A percentile compares a stretch with the other conserved stretches of the same genome.
Evolutionary conservation across 1,284 basidiomycete genomes (phyloP).

Genomic region (Mycena sp.): DNA sequence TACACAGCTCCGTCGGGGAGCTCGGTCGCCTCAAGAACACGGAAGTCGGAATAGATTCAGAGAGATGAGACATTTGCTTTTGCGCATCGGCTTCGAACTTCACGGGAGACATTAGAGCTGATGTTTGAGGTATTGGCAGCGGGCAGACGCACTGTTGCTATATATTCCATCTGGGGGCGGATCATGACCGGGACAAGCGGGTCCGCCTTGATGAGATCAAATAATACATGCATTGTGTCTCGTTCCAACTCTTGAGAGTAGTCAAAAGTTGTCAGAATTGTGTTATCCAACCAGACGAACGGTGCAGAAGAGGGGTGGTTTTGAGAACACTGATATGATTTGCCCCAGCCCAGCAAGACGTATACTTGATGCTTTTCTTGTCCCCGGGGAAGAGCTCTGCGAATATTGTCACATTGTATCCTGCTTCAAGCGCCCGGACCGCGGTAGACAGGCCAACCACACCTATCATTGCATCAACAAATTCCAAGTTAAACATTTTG

Average conservation of each 20-base stretch:
- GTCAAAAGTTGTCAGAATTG: not conserved
- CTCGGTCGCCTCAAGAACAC: conserved; percentile 16
- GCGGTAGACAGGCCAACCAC: conserved; percentile 79
- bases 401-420: conserved; percentile 65
- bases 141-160: conserved; percentile 52
- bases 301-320: conserved; percentile 56
- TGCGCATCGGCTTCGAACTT: not conserved
- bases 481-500: too few relatives aligned
- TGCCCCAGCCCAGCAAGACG: conserved; percentile 77
- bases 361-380: conserved; percentile 61
- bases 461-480: conserved; percentile 48
- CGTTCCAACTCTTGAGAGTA: conserved; percentile 64
- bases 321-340: conserved; percentile 70
- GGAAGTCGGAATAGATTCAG: conserved; percentile 21
- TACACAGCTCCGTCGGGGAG: conserved; percentile 16
- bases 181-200: conserved; percentile 23
- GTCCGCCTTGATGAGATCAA: conserved; percentile 52
- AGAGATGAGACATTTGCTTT: conserved; percentile 11
- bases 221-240: conserved; percentile 77
- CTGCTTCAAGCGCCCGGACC: conserved; percentile 67
- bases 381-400: conserved; percentile 66
- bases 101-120: conserved; percentile 55
- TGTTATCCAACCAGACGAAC: conserved; percentile 40
- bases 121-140: conserved; percentile 55
- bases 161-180: conserved; percentile 4